phyloP scores from a whole-genome alignment of 192 early-diverging fungal species.

The Umbelopsis isabellina region DNA sequence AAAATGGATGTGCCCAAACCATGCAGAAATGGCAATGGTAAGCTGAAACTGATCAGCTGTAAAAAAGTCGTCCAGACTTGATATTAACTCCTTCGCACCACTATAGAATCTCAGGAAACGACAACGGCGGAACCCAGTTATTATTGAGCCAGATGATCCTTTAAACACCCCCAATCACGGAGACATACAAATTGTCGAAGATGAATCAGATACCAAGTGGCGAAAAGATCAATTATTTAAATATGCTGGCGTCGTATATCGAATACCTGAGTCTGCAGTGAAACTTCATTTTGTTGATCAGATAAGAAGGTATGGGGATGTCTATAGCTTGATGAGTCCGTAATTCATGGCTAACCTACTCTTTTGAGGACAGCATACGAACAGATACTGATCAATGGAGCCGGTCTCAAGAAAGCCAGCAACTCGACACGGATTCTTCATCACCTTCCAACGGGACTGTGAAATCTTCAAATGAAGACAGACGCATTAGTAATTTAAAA shows the following conservation, averaged over 20 bases:
- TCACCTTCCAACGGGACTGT: neutral
- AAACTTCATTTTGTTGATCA: slow-evolving; percentile 46
- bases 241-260: slow-evolving; percentile 37
- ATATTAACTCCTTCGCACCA: neutral
- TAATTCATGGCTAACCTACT: neutral
- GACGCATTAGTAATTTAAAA: neutral
- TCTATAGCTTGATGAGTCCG: neutral
- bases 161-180: slow-evolving; percentile 36
- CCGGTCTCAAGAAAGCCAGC: neutral
- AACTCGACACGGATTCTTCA: neutral
- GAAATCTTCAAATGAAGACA: neutral
- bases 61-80: neutral
- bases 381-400: neutral
- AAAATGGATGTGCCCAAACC: slow-evolving; percentile 64
- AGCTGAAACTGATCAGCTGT: neutral
- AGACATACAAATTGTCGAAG: slow-evolving; percentile 46
- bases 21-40: slow-evolving; percentile 49
- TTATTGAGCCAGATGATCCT: slow-evolving; percentile 32
- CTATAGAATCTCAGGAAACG: slow-evolving; percentile 39
- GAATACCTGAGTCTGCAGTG: slow-evolving; percentile 44
- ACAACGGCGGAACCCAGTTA: slow-evolving; percentile 35
- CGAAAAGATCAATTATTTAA: neutral
- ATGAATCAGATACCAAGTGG: slow-evolving; percentile 4
- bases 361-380: neutral
- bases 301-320: slow-evolving; percentile 34